Evolutionary conservation across 1,284 basidiomycete genomes (phyloP).

Genomic region (Exobasidium cylindrosporum): DNA sequence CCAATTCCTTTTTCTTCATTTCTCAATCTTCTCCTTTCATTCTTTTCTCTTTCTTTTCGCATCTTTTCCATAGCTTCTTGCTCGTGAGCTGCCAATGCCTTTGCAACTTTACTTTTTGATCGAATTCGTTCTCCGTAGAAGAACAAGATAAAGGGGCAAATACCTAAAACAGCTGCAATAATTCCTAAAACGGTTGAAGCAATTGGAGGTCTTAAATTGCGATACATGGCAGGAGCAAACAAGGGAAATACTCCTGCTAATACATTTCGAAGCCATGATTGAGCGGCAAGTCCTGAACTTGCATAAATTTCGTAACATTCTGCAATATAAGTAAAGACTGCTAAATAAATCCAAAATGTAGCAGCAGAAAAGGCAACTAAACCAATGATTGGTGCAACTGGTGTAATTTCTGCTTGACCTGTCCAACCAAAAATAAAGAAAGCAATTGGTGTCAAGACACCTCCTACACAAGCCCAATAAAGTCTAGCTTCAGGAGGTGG

Average conservation of each 20-base stretch:
- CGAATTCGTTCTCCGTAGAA: conserved; percentile 43
- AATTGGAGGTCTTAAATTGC: conserved; percentile 35
- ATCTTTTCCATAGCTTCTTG: conserved; percentile 22
- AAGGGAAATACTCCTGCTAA: conserved; percentile 35
- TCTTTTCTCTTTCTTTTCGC: conserved; percentile 20
- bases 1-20: conserved; percentile 15
- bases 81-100: conserved; percentile 34
- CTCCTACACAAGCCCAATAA: conserved; percentile 48
- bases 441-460: conserved; percentile 31
- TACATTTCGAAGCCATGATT: conserved; percentile 39
- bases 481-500: conserved; percentile 59
- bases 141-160: conserved; percentile 46
- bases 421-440: conserved; percentile 43
- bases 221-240: conserved; percentile 35
- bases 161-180: conserved; percentile 36
- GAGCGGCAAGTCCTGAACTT: conserved; percentile 44
- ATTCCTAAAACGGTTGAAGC: conserved; percentile 47
- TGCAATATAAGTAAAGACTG: conserved; percentile 23
- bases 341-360: conserved; percentile 22
- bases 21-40: conserved; percentile 10
- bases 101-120: conserved; percentile 26
- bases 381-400: conserved; percentile 27
- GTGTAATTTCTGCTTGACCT: conserved; percentile 19
- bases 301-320: conserved; percentile 50
- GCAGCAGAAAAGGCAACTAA: conserved; percentile 29